Percentiles rank a stretch among this genome's conserved stretches.
Evolutionary conservation across 2,329 filamentous ascomycete genomes (phyloP).

Genomic region (Penicillium olsonii): DNA sequence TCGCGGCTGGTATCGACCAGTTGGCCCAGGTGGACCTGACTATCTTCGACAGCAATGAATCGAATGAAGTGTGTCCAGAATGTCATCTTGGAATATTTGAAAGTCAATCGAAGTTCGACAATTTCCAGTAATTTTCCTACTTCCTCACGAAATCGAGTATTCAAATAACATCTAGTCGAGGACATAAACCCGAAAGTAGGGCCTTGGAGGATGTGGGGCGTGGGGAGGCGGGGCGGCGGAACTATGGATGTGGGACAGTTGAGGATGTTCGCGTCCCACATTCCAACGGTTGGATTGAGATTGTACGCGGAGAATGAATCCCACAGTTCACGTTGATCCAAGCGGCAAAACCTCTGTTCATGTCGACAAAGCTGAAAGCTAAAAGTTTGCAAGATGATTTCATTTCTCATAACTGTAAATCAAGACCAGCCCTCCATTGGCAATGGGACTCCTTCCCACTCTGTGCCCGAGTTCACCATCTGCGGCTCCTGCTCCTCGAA

Average conservation of each 20-base stretch:
- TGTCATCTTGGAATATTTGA: conserved; percentile 8
- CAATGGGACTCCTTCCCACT: conserved; percentile 40
- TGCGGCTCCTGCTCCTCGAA: conserved; percentile 30
- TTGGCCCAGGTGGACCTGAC: conserved; percentile 31
- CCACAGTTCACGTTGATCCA: neutral
- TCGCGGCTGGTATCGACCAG: conserved; percentile 30
- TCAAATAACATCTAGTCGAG: neutral
- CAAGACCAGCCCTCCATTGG: conserved; percentile 37
- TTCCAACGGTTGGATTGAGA: too few relatives aligned
- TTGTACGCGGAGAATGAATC: too few relatives aligned
- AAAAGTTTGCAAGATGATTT: too few relatives aligned
- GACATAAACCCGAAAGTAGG: neutral
- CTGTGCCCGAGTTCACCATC: conserved; percentile 31
- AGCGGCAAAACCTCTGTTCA: too few relatives aligned
- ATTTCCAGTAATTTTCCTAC: neutral
- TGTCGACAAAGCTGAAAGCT: too few relatives aligned
- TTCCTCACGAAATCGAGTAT: neutral
- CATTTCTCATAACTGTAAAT: conserved; percentile 9
- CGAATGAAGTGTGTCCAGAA: conserved; percentile 35
- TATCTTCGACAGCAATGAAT: conserved; percentile 34
- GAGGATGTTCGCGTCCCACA: too few relatives aligned
- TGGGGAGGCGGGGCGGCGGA: neutral
- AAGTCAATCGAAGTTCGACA: neutral
- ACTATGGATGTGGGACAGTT: neutral
- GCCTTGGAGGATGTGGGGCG: neutral